These are phyloP conservation scores for Pythium grandisporangium DNA, from an alignment of 352 stramenopile genomes.

Conservation along the genomic window DNA sequence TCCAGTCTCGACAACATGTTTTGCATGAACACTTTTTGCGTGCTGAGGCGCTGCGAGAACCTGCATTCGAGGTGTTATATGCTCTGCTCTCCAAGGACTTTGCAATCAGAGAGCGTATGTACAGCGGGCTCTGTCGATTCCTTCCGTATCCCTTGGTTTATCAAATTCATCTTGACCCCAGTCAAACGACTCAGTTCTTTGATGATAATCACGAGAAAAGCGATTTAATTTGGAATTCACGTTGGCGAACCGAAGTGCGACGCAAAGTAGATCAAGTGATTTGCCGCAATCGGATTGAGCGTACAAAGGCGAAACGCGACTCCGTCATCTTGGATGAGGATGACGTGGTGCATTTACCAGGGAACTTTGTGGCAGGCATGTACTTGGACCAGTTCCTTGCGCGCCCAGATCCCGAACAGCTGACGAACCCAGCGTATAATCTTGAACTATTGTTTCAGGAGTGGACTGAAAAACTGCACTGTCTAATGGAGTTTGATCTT, in stretches of 20 bases:
- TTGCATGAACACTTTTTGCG: conserved; percentile 75
- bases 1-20: conserved; percentile 73
- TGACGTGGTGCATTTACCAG: conserved; percentile 46
- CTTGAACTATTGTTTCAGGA: conserved; percentile 65
- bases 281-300: conserved; percentile 62
- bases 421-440: conserved; percentile 75
- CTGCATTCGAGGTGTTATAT: conserved; percentile 78
- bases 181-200: conserved; percentile 61
- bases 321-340: conserved; percentile 65
- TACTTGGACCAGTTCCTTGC: conserved; percentile 72
- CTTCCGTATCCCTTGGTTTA: conserved; percentile 77
- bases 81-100: conserved; percentile 68
- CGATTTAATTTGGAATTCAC: conserved; percentile 79
- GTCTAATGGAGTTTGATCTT: conserved; percentile 49
- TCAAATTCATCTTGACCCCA: conserved; percentile 73
- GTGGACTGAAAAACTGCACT: conserved; percentile 51
- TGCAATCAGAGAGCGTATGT: conserved; percentile 59
- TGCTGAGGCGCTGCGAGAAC: conserved; percentile 61
- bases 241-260: conserved; percentile 61
- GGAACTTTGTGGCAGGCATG: conserved; percentile 64
- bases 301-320: conserved; percentile 66
- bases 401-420: conserved; percentile 50
- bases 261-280: conserved; percentile 73
- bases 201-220: conserved; percentile 81
- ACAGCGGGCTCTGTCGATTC: conserved; percentile 58